These are phyloP conservation scores for Phytophthora europaea DNA, from an alignment of 352 stramenopile genomes.

Conservation along the genomic window DNA sequence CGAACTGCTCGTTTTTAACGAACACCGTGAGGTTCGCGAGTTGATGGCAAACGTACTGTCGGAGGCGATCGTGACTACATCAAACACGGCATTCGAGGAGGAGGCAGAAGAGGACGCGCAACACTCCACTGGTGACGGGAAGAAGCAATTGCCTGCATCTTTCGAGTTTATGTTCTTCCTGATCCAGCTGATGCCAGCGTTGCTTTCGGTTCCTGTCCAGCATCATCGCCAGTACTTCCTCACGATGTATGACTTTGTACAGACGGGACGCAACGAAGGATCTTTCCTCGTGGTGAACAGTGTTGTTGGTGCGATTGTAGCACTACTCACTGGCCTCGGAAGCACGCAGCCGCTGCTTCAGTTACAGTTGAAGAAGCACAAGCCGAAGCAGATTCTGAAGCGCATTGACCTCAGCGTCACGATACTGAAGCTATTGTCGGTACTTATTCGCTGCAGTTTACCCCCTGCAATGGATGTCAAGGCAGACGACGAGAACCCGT, in stretches of 20 bases:
- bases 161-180: constrained; percentile 89
- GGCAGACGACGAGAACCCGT: constrained; percentile 33
- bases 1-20: constrained; percentile 79
- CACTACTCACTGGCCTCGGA: constrained; percentile 69
- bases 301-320: constrained; percentile 80
- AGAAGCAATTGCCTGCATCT: constrained; percentile 66
- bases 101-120: constrained; percentile 27
- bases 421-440: constrained; percentile 78
- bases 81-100: constrained; percentile 61
- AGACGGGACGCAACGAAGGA: constrained; percentile 84
- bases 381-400: constrained; percentile 80
- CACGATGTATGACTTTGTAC: constrained; percentile 81
- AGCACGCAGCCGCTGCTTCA: constrained; percentile 71
- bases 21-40: constrained; percentile 73
- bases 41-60: constrained; percentile 77
- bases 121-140: constrained; percentile 13
- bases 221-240: constrained; percentile 84
- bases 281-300: constrained; percentile 87
- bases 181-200: constrained; percentile 79
- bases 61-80: constrained; percentile 73
- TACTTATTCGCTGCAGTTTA: constrained; percentile 76
- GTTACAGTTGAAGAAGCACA: constrained; percentile 74
- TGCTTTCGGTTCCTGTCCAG: constrained; percentile 72
- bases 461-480: constrained; percentile 78
- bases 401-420: constrained; percentile 79